Conservation (phyloP, 139 green algal genomes). For the Micromonas pusilla region DNA sequence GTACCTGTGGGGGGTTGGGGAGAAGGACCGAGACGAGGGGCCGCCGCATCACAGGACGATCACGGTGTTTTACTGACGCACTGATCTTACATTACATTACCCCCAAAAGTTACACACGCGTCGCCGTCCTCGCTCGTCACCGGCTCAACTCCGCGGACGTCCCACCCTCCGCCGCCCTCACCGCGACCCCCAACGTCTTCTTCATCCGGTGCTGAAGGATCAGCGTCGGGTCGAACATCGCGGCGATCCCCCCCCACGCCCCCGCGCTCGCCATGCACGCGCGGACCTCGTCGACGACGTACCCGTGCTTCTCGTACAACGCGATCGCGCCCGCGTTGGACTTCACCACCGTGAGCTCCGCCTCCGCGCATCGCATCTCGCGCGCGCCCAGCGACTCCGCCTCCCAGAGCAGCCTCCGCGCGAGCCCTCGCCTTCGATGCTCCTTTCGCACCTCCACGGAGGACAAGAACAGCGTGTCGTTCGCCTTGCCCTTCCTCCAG, state of each 20-base stretch:
- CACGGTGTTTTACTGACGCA: constrained; percentile 21
- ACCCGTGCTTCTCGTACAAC: background rate
- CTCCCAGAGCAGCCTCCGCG: background rate
- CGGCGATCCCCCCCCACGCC: no score
- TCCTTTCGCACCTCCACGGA: background rate
- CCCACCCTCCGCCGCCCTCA: no score
- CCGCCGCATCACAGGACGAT: background rate
- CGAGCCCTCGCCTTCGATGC: background rate
- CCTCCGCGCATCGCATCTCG: background rate
- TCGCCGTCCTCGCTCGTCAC: no score
- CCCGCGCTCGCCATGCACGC: no score
- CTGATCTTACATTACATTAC: no score
- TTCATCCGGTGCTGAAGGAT: no score
- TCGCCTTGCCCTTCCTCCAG: background rate
- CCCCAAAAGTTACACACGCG: no score
- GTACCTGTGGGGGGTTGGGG: constrained; percentile 14
- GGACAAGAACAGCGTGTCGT: background rate
- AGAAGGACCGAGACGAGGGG: background rate
- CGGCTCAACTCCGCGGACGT: no score
- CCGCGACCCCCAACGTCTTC: no score
- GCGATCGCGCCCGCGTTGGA: background rate
- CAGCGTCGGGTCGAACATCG: no score
- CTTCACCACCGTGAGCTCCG: background rate
- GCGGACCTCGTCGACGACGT: background rate
- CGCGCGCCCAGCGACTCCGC: background rate